A percentile compares a stretch with the other conserved stretches of the same genome.
Evolutionary conservation across 768 basidiomycete species (phyloP).

Genomic region (Dentipellis sp.): DNA sequence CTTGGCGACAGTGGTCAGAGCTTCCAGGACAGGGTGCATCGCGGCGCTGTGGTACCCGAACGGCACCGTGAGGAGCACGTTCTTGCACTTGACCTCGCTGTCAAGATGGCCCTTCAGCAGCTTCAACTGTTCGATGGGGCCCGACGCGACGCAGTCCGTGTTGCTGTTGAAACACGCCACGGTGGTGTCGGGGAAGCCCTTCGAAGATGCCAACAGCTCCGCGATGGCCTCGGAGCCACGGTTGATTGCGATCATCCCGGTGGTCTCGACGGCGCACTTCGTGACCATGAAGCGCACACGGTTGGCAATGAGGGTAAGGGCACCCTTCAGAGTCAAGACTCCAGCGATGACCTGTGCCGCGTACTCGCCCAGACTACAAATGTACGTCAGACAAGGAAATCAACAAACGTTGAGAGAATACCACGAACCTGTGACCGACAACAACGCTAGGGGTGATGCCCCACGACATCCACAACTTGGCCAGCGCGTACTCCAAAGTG

Average conservation of each 20-base stretch:
- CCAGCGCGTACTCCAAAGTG: constrained; percentile 53
- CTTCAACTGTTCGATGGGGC: constrained; percentile 35
- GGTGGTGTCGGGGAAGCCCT: constrained; percentile 28
- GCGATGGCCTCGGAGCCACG: constrained; percentile 26
- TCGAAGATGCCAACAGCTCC: constrained; percentile 24
- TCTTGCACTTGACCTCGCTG: constrained; percentile 26
- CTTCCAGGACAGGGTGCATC: constrained; percentile 48
- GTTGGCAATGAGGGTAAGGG: constrained; percentile 45
- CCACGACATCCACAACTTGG: constrained; percentile 60
- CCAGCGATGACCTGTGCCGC: constrained; percentile 58
- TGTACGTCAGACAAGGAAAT: neutral
- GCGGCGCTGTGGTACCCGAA: constrained; percentile 62
- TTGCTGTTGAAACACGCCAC: constrained; percentile 57
- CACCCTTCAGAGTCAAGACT: constrained; percentile 47
- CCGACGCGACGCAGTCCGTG: constrained; percentile 50
- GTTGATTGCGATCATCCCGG: constrained; percentile 56
- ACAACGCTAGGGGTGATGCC: constrained; percentile 53
- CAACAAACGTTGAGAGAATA: neutral
- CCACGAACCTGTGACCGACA: constrained; percentile 60
- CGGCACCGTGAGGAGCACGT: constrained; percentile 38
- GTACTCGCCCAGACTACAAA: constrained; percentile 64
- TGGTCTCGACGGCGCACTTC: constrained; percentile 33
- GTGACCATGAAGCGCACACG: constrained; percentile 48
- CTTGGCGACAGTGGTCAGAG: constrained; percentile 32
- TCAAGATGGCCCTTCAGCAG: constrained; percentile 34